phyloP scores from a whole-genome alignment of 1,139 yeast genomes.

The Debaryomyces sp. region DNA sequence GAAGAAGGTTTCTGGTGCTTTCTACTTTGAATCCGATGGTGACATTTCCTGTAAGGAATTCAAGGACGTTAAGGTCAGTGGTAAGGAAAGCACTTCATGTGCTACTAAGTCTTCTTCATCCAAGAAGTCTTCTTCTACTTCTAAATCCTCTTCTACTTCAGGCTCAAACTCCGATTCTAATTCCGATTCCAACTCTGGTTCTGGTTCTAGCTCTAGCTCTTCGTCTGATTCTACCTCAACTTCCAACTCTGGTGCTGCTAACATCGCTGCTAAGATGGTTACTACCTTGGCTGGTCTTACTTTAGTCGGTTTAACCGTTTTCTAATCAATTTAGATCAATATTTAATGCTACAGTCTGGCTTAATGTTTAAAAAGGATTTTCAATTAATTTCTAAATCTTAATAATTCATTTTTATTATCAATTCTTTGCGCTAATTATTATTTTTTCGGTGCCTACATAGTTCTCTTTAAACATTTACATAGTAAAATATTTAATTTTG shows the following conservation, averaged over 20 bases:
- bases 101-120: constrained; percentile 50
- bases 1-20: constrained; percentile 88
- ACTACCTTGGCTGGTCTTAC: constrained; percentile 61
- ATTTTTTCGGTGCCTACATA: constrained; percentile 6
- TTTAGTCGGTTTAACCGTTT: constrained; percentile 65
- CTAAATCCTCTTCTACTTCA: constrained; percentile 28
- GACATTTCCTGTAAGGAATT: constrained; percentile 76
- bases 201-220: constrained; percentile 5
- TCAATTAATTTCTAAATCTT: constrained; percentile 1
- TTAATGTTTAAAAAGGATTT: neutral
- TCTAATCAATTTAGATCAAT: constrained; percentile 37
- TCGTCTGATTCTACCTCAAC: constrained; percentile 22
- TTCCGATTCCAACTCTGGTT: neutral
- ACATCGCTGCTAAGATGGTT: constrained; percentile 42
- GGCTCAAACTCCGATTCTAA: constrained; percentile 19
- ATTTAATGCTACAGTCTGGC: neutral
- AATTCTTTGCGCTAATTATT: constrained; percentile 5
- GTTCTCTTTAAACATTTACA: constrained; percentile 6
- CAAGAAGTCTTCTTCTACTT: constrained; percentile 29
- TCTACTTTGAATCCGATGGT: constrained; percentile 74
- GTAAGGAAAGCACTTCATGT: constrained; percentile 68
- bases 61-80: constrained; percentile 79
- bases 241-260: constrained; percentile 31
- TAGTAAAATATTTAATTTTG: constrained; percentile 1
- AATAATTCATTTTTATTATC: neutral